A percentile compares a stretch with the other conserved stretches of the same genome.
Conservation (phyloP, 2,329 filamentous ascomycete species). For the Colletotrichum karsti region DNA sequence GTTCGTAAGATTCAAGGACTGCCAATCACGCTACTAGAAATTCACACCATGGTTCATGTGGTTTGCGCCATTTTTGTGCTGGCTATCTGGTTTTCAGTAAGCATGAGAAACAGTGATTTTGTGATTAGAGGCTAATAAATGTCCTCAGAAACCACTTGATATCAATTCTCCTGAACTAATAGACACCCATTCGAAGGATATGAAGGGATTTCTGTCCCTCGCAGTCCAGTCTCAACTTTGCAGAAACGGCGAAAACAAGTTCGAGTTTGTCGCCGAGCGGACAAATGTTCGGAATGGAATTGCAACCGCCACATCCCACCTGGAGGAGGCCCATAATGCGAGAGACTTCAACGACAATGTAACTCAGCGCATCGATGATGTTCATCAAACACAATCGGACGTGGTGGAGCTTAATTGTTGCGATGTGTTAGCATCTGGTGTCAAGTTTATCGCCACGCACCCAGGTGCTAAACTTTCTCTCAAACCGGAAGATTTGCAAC, state of each 20-base stretch:
- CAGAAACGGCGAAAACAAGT: background rate
- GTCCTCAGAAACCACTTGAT: background rate
- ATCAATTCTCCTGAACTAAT: background rate
- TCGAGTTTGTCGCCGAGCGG: fast-evolving
- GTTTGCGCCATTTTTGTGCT: conserved; percentile 22
- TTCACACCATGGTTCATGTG: conserved; percentile 42
- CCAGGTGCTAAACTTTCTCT: background rate
- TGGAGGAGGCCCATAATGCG: too few relatives aligned
- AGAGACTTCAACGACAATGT: too few relatives aligned
- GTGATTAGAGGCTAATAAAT: fast-evolving
- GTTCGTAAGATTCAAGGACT: conserved; percentile 39
- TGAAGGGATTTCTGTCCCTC: background rate
- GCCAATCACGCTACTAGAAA: conserved; percentile 46
- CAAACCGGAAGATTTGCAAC: too few relatives aligned
- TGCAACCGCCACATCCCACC: background rate
- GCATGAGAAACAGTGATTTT: fast-evolving
- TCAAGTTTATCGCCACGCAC: background rate
- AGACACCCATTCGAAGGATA: fast-evolving
- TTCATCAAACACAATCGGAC: too few relatives aligned
- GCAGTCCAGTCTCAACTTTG: background rate
- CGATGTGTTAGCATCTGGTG: too few relatives aligned
- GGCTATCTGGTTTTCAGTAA: background rate
- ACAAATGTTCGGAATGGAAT: fast-evolving
- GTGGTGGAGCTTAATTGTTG: too few relatives aligned
- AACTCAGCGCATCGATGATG: too few relatives aligned